Conservation (phyloP, 179 eudicot genomes). For the Nepenthes alata region DNA sequence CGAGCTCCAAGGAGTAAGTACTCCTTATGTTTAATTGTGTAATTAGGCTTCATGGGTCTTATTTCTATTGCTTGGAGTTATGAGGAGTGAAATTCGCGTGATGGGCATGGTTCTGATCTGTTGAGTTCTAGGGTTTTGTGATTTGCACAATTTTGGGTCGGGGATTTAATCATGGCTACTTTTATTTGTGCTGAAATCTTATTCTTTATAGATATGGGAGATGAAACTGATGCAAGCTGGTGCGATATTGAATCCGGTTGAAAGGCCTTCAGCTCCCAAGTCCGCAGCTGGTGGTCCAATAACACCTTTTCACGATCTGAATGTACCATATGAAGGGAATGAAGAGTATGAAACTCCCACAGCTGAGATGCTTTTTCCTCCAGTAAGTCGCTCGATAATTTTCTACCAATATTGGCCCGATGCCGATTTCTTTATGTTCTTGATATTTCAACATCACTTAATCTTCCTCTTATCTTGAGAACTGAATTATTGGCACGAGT, state of each 20-base stretch:
- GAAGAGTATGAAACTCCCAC: conserved; percentile 98
- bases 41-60: conserved; percentile 5
- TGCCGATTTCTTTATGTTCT: no score
- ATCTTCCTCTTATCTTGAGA: background rate
- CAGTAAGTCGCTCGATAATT: conserved; percentile 34
- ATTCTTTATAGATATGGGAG: conserved; percentile 61
- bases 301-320: conserved; percentile 82
- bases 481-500: background rate
- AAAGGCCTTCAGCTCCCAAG: conserved; percentile 45
- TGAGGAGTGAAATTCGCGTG: background rate
- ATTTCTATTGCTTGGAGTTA: background rate
- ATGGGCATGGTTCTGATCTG: conserved; percentile 6
- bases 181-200: background rate
- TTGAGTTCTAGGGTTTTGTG: conserved; percentile 24
- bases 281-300: conserved; percentile 35
- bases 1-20: conserved; percentile 33
- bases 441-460: no score
- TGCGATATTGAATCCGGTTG: conserved; percentile 64
- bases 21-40: background rate
- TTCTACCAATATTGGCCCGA: background rate
- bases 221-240: conserved; percentile 86
- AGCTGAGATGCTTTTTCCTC: conserved; percentile 89
- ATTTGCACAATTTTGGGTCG: conserved; percentile 1
- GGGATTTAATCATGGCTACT: background rate
- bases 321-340: conserved; percentile 87